phyloP scores from a whole-genome alignment of 331 rosid species.

The Acacia concinna region DNA sequence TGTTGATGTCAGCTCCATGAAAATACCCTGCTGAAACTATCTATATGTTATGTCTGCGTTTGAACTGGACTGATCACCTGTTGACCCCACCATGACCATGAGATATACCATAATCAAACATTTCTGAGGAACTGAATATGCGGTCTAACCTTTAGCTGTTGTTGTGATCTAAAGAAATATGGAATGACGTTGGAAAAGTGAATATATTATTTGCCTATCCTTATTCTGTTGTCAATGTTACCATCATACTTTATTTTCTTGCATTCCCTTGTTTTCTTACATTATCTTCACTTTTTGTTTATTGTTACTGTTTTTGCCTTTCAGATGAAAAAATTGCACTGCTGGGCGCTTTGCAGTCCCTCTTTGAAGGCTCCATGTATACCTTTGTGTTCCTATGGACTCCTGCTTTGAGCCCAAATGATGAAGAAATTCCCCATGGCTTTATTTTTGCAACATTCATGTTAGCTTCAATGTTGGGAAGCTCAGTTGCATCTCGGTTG shows the following conservation, averaged over 20 bases:
- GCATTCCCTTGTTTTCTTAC: constrained; percentile 7
- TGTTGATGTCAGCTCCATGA: constrained; percentile 18
- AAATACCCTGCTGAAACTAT: constrained; percentile 15
- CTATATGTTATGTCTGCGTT: constrained; percentile 19
- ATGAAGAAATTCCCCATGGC: constrained; percentile 92
- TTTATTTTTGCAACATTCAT: constrained; percentile 93
- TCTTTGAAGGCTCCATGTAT: constrained; percentile 95
- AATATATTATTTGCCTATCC: neutral
- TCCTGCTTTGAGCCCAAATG: constrained; percentile 94
- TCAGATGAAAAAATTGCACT: constrained; percentile 89
- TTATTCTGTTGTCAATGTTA: constrained; percentile 35
- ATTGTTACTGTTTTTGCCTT: constrained; percentile 27
- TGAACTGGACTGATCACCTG: neutral
- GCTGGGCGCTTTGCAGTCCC: constrained; percentile 88
- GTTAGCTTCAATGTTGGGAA: constrained; percentile 96
- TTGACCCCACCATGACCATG: neutral
- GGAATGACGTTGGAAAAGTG: neutral
- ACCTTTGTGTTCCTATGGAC: constrained; percentile 95
- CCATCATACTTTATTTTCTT: constrained; percentile 17
- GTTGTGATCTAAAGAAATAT: neutral
- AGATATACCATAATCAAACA: neutral
- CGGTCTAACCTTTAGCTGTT: neutral
- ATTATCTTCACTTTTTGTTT: constrained; percentile 20
- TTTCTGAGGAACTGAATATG: neutral
- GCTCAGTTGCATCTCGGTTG: constrained; percentile 81